A percentile compares a stretch with the other conserved stretches of the same genome.
These are phyloP conservation scores for Sclerotiophoma versabilis DNA, from an alignment of 2,329 filamentous ascomycete genomes.

Conservation along the genomic window DNA sequence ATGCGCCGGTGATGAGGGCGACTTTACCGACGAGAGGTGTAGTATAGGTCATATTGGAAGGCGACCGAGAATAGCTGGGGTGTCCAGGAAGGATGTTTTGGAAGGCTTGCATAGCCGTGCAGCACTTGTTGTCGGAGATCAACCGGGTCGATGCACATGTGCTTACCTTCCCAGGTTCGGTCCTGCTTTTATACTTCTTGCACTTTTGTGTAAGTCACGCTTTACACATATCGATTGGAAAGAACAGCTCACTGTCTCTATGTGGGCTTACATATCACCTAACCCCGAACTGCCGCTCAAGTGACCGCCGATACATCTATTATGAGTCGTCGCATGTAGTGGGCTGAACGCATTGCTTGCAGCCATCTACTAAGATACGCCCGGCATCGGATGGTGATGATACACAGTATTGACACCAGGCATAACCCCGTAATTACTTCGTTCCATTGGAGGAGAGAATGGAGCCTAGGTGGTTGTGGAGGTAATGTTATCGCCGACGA, in stretches of 20 bases:
- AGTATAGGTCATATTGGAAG: not conserved
- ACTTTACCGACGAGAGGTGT: conserved; percentile 35
- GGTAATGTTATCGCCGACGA: not conserved
- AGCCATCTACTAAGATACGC: not conserved
- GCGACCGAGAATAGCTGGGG: not conserved
- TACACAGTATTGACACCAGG: not conserved
- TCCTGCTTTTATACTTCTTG: not conserved
- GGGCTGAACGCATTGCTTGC: no score
- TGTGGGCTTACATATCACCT: not conserved
- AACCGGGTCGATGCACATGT: no score
- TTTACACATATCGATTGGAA: not conserved
- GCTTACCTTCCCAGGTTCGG: not conserved
- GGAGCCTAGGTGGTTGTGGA: not conserved
- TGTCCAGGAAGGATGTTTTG: not conserved
- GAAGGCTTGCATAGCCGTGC: not conserved
- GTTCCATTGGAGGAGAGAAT: not conserved
- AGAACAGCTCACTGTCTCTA: not conserved
- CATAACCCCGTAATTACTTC: not conserved
- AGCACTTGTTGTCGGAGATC: no score
- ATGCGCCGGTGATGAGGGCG: conserved; percentile 40
- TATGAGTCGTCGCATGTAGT: not conserved
- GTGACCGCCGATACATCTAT: not conserved
- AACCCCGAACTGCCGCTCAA: not conserved
- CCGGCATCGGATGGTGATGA: not conserved
- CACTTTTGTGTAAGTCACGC: no score